Conservation (phyloP, 2,329 filamentous ascomycete species). For the Cordyceps militaris region DNA sequence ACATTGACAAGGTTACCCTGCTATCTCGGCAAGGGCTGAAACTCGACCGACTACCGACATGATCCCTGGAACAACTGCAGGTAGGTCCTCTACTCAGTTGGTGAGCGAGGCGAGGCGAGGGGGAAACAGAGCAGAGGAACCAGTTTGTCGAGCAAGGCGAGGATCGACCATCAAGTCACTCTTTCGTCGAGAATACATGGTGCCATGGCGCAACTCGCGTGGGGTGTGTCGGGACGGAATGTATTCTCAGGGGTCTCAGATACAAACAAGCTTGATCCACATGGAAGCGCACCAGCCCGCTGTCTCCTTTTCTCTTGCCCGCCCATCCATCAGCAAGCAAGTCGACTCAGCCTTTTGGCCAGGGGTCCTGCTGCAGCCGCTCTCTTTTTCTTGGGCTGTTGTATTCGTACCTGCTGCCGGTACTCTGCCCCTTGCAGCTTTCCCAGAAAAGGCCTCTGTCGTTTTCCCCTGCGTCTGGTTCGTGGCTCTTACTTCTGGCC, state of each 20-base stretch:
- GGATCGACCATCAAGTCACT: neutral
- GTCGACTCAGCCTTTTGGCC: neutral
- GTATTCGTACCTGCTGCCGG: neutral
- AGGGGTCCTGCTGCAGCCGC: neutral
- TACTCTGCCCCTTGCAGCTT: neutral
- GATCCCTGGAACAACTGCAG: too few relatives aligned
- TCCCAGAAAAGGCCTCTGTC: neutral
- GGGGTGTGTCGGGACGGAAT: neutral
- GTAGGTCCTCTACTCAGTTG: neutral
- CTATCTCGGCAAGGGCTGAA: too few relatives aligned
- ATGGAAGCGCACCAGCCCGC: too few relatives aligned
- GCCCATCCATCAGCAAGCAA: neutral
- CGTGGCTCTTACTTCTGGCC: neutral
- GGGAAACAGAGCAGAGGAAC: too few relatives aligned
- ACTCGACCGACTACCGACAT: too few relatives aligned
- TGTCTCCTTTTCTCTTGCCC: slow-evolving; percentile 2
- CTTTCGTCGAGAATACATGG: neutral
- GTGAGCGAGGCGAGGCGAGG: too few relatives aligned
- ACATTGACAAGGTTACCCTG: neutral
- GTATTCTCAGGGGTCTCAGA: neutral
- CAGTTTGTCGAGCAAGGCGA: neutral
- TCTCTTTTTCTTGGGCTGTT: neutral
- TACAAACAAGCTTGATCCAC: neutral
- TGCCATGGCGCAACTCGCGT: neutral
- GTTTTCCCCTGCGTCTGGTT: neutral